A percentile compares a stretch with the other conserved stretches of the same genome.
Conservation (phyloP, 108 stramenopile genomes). For the Epithemia pelagica region DNA sequence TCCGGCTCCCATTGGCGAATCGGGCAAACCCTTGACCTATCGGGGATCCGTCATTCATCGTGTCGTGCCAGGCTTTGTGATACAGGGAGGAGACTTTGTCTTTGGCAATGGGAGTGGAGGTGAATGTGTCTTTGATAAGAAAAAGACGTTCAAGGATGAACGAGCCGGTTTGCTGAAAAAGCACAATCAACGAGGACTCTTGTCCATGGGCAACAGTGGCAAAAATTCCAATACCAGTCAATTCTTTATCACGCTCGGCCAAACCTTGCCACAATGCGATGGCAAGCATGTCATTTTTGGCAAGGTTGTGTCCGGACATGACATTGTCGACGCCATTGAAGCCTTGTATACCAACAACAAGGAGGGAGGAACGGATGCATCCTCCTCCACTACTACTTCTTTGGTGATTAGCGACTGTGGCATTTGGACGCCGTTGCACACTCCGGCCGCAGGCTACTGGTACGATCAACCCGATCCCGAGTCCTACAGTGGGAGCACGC, state of each 20-base stretch:
- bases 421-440: conserved; percentile 37
- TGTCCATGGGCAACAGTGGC: conserved; percentile 93
- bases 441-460: conserved; percentile 68
- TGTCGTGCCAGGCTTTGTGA: conserved; percentile 67
- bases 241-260: conserved; percentile 87
- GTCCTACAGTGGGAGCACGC: conserved; percentile 55
- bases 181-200: conserved; percentile 70
- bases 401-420: conserved; percentile 69
- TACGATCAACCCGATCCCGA: conserved; percentile 73
- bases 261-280: conserved; percentile 65
- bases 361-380: conserved; percentile 27
- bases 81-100: conserved; percentile 97
- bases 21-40: conserved; percentile 77
- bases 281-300: conserved; percentile 96
- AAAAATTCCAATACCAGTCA: conserved; percentile 92
- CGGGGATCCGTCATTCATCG: conserved; percentile 70
- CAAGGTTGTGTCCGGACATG: conserved; percentile 68
- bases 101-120: conserved; percentile 93
- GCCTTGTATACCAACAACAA: conserved; percentile 1
- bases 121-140: conserved; percentile 83
- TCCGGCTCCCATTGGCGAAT: conserved; percentile 61
- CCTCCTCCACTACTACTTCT: conserved; percentile 25
- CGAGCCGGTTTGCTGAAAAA: conserved; percentile 69
- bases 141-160: conserved; percentile 89
- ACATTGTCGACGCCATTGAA: conserved; percentile 71